Evolutionary conservation across 805 yeast species (phyloP), one percentile per base, ranked within the genome.

Genomic region (Metschnikowia colocasiae): DNA sequence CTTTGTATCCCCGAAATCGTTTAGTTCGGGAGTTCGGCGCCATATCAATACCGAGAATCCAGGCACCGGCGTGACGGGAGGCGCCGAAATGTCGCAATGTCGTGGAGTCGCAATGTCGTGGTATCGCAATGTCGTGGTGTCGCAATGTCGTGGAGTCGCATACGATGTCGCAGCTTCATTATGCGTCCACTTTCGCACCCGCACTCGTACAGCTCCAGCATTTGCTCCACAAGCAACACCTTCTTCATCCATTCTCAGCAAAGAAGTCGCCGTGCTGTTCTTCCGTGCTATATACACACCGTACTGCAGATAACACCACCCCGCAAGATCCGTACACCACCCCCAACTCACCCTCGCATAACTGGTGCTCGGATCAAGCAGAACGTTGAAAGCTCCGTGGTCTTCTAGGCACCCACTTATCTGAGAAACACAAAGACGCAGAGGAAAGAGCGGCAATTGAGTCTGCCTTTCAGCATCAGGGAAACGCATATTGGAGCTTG

Each of bases 111-210:
- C 31, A 36, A n/a, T 37, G 40, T 36, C 40, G 40, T 10, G 9
- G 3, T 19, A 19, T 19, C 15, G 22, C 8, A 18, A 7, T 16
- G 30, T 16, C 22, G 15, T 8, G 6, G 25, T 25, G 40, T 37
- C 31, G 31, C 31, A 36, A n/a, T 37, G 40, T 36, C 40, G 40
- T n/a, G n/a, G 26, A 9, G 18, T 20, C 39, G 26, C n/a, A 37
- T 37, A 30, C 31, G 9, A 19, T 26, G 22, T 38, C 32, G 23
- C 41, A 16, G n/a, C 32, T 12, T 6, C 4, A 7, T 5, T 18
- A 26, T 25, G 22, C 38, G 38, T 35, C 25, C 37, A n/a, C 25
- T 34, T 19, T 38, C 26, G 32, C 31, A 26, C 41, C 19, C 32
- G 40, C 25, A 38, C 41, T 35, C 41, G 41, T 27, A 38, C 22